Conservation (phyloP, 2,329 filamentous ascomycete genomes). For the Fusarium sp. region DNA sequence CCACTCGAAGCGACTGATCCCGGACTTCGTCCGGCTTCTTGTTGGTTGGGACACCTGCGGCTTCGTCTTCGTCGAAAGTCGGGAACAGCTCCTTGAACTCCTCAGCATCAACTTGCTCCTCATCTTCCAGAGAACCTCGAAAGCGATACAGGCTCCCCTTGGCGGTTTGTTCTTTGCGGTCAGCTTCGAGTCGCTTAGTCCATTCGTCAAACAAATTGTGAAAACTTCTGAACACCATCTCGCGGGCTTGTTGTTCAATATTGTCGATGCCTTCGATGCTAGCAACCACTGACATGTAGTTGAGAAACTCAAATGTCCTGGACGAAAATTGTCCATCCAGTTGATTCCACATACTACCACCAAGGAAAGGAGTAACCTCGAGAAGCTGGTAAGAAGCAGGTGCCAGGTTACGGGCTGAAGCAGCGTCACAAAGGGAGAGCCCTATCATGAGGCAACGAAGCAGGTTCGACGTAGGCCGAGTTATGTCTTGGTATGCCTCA, state of each 20-base stretch:
- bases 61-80: constrained; percentile 67
- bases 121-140: constrained; percentile 77
- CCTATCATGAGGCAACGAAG: constrained; percentile 81
- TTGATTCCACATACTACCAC: constrained; percentile 50
- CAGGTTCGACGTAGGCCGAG: constrained; percentile 78
- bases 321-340: constrained; percentile 29
- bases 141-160: constrained; percentile 85
- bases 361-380: constrained; percentile 63
- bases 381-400: constrained; percentile 50
- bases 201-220: constrained; percentile 80
- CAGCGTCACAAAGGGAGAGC: constrained; percentile 65
- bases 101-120: constrained; percentile 75
- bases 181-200: constrained; percentile 77
- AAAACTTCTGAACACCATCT: constrained; percentile 71
- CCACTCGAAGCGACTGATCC: constrained; percentile 67
- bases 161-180: constrained; percentile 77
- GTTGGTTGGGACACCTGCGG: constrained; percentile 44
- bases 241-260: constrained; percentile 54
- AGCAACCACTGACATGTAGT: constrained; percentile 44
- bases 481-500: constrained; percentile 85
- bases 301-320: constrained; percentile 55
- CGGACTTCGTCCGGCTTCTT: constrained; percentile 55
- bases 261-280: constrained; percentile 57
- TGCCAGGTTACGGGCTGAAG: constrained; percentile 54
- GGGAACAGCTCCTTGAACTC: constrained; percentile 87